Conservation (phyloP, 768 basidiomycete genomes). For the Tulasnella calospora region DNA sequence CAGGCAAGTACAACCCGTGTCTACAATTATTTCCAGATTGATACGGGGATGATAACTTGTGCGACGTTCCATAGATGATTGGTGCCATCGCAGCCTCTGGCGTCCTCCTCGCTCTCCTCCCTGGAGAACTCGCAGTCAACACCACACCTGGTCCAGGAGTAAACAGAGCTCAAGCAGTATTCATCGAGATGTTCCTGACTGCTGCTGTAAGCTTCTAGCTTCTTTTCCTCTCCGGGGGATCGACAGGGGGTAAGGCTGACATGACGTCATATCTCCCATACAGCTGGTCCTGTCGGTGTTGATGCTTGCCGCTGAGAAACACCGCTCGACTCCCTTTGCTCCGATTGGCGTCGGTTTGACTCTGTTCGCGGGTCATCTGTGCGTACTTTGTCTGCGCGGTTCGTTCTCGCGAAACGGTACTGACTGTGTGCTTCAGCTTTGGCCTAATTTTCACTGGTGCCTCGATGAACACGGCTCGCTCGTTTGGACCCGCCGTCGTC, state of each 20-base stretch:
- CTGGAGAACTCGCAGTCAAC: slow-evolving; percentile 28
- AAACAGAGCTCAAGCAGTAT: slow-evolving; percentile 26
- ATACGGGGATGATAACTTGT: not conserved
- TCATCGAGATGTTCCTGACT: slow-evolving; percentile 30
- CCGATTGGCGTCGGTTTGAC: slow-evolving; percentile 28
- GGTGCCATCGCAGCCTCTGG: slow-evolving; percentile 30
- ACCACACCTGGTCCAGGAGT: slow-evolving; percentile 24
- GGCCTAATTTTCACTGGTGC: slow-evolving; percentile 30
- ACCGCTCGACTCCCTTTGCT: slow-evolving; percentile 27
- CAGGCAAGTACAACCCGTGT: slow-evolving; percentile 11
- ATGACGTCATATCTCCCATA: not conserved
- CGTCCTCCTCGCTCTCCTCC: slow-evolving; percentile 29
- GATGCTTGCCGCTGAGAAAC: slow-evolving; percentile 31
- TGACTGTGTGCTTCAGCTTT: slow-evolving; percentile 12
- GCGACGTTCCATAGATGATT: not conserved
- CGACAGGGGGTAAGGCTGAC: not conserved
- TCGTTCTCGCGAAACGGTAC: not conserved
- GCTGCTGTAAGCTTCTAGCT: slow-evolving; percentile 10
- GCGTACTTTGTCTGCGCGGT: not conserved
- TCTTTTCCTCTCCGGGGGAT: not conserved
- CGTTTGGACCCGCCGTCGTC: slow-evolving; percentile 31
- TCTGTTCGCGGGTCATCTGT: slow-evolving; percentile 29
- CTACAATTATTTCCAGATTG: not conserved
- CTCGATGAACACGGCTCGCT: slow-evolving; percentile 31
- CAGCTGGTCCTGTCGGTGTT: slow-evolving; percentile 28